Percentiles rank a stretch among this genome's conserved stretches.
Conservation (phyloP, 2,329 filamentous ascomycete genomes). For the Passalora sequoiae region DNA sequence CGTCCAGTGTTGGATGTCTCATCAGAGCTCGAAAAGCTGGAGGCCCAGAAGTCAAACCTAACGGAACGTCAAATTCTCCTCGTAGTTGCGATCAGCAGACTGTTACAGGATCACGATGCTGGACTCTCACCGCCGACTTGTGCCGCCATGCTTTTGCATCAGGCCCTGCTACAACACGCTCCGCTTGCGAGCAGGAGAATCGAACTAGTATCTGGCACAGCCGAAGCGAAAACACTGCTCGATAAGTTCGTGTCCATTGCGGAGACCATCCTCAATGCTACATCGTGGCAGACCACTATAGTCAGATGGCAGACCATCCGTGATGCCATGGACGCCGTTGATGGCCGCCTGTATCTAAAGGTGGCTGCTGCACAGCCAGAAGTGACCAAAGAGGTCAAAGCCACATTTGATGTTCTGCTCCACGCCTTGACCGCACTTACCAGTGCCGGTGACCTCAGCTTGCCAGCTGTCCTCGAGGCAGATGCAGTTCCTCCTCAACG, state of each 20-base stretch:
- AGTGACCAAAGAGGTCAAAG: constrained; percentile 17
- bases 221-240: constrained; percentile 20
- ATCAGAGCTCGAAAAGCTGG: constrained; percentile 17
- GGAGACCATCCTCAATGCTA: constrained; percentile 35
- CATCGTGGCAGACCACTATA: constrained; percentile 24
- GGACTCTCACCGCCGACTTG: constrained; percentile 1
- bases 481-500: background rate
- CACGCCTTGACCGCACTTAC: constrained; percentile 14
- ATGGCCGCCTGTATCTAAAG: constrained; percentile 47
- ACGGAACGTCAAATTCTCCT: constrained; percentile 28
- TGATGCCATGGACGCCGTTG: constrained; percentile 52
- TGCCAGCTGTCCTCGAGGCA: background rate
- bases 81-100: constrained; percentile 21
- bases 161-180: constrained; percentile 28
- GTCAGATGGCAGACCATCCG: constrained; percentile 32
- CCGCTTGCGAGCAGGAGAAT: constrained; percentile 30
- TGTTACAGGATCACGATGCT: constrained; percentile 10
- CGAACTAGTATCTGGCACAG: constrained; percentile 7
- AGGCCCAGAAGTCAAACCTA: constrained; percentile 11
- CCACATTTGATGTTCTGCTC: constrained; percentile 23
- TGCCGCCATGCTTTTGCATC: constrained; percentile 28
- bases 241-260: constrained; percentile 36
- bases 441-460: background rate
- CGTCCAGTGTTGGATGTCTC: constrained; percentile 16
- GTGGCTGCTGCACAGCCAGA: constrained; percentile 12